These are phyloP conservation scores for Gyrodon lividus DNA, from an alignment of 768 basidiomycete species.

Conservation along the genomic window DNA sequence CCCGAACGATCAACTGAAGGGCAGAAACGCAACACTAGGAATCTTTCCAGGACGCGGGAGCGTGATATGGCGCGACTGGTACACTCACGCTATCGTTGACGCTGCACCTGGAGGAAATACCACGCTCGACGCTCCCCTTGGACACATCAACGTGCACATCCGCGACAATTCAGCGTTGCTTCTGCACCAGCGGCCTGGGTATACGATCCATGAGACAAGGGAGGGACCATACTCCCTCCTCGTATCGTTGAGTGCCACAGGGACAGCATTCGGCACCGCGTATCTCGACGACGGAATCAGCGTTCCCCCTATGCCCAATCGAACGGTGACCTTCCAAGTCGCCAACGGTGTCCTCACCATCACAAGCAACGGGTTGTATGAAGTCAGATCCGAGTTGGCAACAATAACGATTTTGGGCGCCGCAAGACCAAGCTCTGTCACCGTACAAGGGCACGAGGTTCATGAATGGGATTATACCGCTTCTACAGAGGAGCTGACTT, in stretches of 20 bases:
- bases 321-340: slow-evolving; percentile 45
- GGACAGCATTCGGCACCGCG: slow-evolving; percentile 52
- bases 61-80: slow-evolving; percentile 66
- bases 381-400: slow-evolving; percentile 43
- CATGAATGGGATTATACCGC: slow-evolving; percentile 39
- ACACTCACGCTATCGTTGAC: slow-evolving; percentile 55
- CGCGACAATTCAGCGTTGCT: slow-evolving; percentile 62
- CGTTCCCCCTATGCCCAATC: slow-evolving; percentile 50
- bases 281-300: slow-evolving; percentile 66
- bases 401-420: slow-evolving; percentile 58
- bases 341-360: slow-evolving; percentile 37
- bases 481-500: slow-evolving; percentile 40
- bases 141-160: slow-evolving; percentile 70
- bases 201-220: slow-evolving; percentile 62
- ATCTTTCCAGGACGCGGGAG: slow-evolving; percentile 57
- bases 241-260: slow-evolving; percentile 45
- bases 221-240: slow-evolving; percentile 57
- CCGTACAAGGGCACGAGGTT: slow-evolving; percentile 36
- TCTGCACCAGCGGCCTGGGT: slow-evolving; percentile 54
- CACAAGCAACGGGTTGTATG: slow-evolving; percentile 22
- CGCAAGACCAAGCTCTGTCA: slow-evolving; percentile 37
- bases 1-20: background rate
- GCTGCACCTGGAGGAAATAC: slow-evolving; percentile 37
- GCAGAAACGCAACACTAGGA: slow-evolving; percentile 34
- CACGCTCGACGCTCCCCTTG: slow-evolving; percentile 58